Evolutionary conservation across 371 early-diverging fungal species (phyloP), one percentile per base, ranked within the genome.

Genomic region (Haplosporangium sp.): DNA sequence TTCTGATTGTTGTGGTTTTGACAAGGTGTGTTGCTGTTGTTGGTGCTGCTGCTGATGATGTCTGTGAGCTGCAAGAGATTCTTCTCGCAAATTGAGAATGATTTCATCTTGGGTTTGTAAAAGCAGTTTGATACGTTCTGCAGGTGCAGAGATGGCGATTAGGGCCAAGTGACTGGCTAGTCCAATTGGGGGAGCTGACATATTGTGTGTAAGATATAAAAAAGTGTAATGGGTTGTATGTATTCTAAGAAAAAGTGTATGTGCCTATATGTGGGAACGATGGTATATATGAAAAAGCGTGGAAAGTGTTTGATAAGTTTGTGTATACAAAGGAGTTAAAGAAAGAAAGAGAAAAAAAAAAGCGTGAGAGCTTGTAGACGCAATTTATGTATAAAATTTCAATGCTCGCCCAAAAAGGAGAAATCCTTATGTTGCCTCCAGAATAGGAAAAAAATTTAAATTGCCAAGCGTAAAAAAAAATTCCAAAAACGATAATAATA

Each of bases 91-190:
- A 67, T 77, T 77, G 40, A 69, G 73, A 47, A 77, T 73, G 47
- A 77, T 65, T 19, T 77, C 78, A 45, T 77, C 78, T 35, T 77
- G 78, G 11, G 70, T 58, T 39, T 73, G 78, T 38, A 77, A 62
- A 35, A 77, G 44, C 19, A 77, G 69, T 19, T 38, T 19, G 67
- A 77, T 40, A 45, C 78, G 73, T 19, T 77, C 73, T 19, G 78
- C 69, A 13, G 78, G 78, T 2, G 73, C 73, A 0, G 73, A 66
- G 7, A 62, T 62, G 35, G 55, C 47, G 27, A 66, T 73, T 20
- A 73, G 50, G 45, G 69, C 37, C 27, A 73, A 38, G 1, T 69
- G 78, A 40, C 48, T 39, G 5, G 44, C 13, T 19, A 72, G 68
- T 7, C 69, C 57, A 57, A 57, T 27, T 27, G 27, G 27, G 27